These are phyloP conservation scores for Aspergillus puulaauensis DNA, from an alignment of 2,329 filamentous ascomycete species.

Conservation along the genomic window DNA sequence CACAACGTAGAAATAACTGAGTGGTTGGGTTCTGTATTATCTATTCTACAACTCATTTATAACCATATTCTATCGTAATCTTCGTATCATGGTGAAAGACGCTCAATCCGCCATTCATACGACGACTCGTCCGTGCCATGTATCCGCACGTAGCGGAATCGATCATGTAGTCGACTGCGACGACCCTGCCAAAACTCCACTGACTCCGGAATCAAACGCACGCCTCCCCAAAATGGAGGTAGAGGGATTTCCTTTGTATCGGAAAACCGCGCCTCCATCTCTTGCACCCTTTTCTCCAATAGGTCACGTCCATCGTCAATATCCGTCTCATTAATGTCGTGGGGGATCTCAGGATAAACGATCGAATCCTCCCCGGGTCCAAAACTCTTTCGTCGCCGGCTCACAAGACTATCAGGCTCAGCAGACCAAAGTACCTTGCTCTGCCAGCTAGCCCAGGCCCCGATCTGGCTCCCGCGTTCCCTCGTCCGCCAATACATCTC, in stretches of 20 bases:
- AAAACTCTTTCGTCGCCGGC: slow-evolving; percentile 26
- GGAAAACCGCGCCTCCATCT: slow-evolving; percentile 73
- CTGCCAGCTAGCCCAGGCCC: slow-evolving; percentile 92
- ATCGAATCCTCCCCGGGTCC: slow-evolving; percentile 18
- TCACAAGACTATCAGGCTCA: slow-evolving; percentile 27
- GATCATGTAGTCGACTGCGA: slow-evolving; percentile 85
- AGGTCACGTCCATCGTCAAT: slow-evolving; percentile 68
- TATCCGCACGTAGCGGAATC: slow-evolving; percentile 77
- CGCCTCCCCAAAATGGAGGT: slow-evolving; percentile 90
- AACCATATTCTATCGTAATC: not conserved
- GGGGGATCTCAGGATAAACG: slow-evolving; percentile 21
- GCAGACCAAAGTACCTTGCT: slow-evolving; percentile 65
- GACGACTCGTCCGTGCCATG: slow-evolving; percentile 61
- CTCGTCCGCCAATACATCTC: slow-evolving; percentile 64
- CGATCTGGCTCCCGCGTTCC: slow-evolving; percentile 78
- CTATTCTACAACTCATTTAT: not conserved
- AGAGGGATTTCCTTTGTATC: slow-evolving; percentile 79
- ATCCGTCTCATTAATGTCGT: slow-evolving; percentile 33
- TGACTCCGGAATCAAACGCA: slow-evolving; percentile 79
- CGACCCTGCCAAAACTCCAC: slow-evolving; percentile 97
- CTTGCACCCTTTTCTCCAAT: slow-evolving; percentile 74
- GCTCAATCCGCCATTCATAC: slow-evolving; percentile 41
- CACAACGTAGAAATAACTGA: not conserved
- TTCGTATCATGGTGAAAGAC: slow-evolving; percentile 38
- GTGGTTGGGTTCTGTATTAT: not conserved